These are phyloP conservation scores for Polytolypa hystricis DNA, from an alignment of 2,329 filamentous ascomycete species.

Conservation along the genomic window DNA sequence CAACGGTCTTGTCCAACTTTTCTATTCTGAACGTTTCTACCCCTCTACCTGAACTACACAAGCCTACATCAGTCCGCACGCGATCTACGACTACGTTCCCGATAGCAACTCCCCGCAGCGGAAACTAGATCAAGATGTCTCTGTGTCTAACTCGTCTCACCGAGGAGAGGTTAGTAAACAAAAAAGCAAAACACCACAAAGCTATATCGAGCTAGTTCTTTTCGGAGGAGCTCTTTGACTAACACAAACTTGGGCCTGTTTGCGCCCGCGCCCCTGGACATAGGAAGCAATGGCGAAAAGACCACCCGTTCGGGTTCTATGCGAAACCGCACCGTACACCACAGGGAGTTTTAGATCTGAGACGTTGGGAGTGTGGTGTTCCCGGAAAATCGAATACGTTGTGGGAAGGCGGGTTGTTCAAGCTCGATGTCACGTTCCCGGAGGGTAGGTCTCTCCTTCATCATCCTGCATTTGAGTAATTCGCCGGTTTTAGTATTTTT, in stretches of 20 bases:
- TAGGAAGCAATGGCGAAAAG: conserved; percentile 95
- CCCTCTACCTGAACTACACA: too few species aligned
- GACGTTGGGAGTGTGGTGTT: conserved; percentile 93
- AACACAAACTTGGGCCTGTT: background rate
- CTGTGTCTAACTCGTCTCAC: conserved; percentile 79
- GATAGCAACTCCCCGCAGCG: too few species aligned
- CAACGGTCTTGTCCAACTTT: too few species aligned
- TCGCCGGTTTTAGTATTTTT: background rate
- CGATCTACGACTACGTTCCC: too few species aligned
- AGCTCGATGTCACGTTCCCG: conserved; percentile 82
- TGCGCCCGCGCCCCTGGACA: conserved; percentile 3
- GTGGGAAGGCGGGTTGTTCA: conserved; percentile 97
- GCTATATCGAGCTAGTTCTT: conserved; percentile 1
- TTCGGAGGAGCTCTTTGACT: background rate
- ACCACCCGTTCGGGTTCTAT: conserved; percentile 96
- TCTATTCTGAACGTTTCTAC: too few species aligned
- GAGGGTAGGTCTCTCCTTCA: conserved; percentile 54
- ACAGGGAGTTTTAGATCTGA: conserved; percentile 76
- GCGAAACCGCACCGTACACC: conserved; percentile 73
- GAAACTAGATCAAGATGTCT: conserved; percentile 58
- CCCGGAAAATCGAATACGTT: conserved; percentile 94
- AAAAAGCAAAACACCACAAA: too few species aligned
- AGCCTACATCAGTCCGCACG: too few species aligned
- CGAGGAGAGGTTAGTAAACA: conserved; percentile 76
- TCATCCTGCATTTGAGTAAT: too few species aligned